These are phyloP conservation scores for Venturia pyrina DNA, from an alignment of 2,329 filamentous ascomycete genomes.

Conservation along the genomic window DNA sequence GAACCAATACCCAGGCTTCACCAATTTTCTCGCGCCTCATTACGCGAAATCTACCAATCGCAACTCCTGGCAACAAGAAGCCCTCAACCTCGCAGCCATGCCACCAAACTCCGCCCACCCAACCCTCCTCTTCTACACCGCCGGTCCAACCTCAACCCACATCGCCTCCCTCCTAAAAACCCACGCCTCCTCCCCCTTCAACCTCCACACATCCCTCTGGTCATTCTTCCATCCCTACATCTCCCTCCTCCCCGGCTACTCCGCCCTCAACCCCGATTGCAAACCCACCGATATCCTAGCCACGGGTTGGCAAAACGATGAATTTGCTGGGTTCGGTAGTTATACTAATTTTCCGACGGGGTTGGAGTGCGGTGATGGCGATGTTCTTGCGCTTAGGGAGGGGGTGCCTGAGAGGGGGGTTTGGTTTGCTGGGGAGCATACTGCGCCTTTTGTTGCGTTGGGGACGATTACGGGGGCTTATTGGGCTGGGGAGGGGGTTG, in stretches of 20 bases:
- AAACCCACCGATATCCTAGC: slow-evolving; percentile 53
- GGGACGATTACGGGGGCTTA: slow-evolving; percentile 87
- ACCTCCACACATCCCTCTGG: slow-evolving; percentile 45
- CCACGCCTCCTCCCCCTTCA: slow-evolving; percentile 23
- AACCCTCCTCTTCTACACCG: slow-evolving; percentile 76
- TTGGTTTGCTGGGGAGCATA: slow-evolving; percentile 88
- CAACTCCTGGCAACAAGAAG: slow-evolving; percentile 62
- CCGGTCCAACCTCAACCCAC: slow-evolving; percentile 43
- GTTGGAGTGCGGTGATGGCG: slow-evolving; percentile 56
- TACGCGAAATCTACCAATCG: slow-evolving; percentile 57
- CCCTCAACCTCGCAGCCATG: slow-evolving; percentile 65
- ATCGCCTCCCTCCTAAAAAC: slow-evolving; percentile 33
- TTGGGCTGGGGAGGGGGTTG: slow-evolving; percentile 79
- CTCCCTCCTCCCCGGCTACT: slow-evolving; percentile 61
- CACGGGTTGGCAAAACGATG: slow-evolving; percentile 70
- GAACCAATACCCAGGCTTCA: slow-evolving; percentile 47
- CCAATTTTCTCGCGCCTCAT: slow-evolving; percentile 61
- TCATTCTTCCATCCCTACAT: slow-evolving; percentile 70
- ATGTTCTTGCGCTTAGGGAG: slow-evolving; percentile 53
- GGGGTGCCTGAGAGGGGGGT: slow-evolving; percentile 54
- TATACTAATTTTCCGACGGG: slow-evolving; percentile 82
- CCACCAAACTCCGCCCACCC: slow-evolving; percentile 53
- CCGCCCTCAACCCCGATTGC: slow-evolving; percentile 43
- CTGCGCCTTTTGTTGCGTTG: slow-evolving; percentile 76
- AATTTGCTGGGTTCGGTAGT: slow-evolving; percentile 69